Evolutionary conservation across 1,139 yeast species (phyloP).

Genomic region (Geotrichum siamense): DNA sequence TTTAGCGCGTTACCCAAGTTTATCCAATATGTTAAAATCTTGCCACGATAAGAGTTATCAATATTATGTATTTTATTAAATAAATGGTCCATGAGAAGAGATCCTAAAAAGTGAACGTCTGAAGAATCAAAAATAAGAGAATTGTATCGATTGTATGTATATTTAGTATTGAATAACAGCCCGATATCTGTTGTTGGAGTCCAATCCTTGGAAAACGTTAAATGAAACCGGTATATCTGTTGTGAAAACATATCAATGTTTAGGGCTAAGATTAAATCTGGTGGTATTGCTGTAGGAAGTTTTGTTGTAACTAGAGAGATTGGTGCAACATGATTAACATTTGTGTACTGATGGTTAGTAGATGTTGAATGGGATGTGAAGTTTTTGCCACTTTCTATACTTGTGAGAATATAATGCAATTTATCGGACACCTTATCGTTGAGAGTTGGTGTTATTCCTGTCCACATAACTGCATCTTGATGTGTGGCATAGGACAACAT

Average conservation of each 20-base stretch:
- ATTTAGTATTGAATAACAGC: constrained; percentile 41
- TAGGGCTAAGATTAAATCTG: constrained; percentile 32
- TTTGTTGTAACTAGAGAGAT: constrained; percentile 2
- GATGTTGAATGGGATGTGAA: background rate
- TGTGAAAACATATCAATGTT: constrained; percentile 30
- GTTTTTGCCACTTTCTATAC: constrained; percentile 1
- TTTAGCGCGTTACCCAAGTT: constrained; percentile 73
- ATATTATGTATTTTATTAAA: constrained; percentile 34
- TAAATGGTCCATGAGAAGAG: constrained; percentile 63
- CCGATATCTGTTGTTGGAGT: constrained; percentile 63
- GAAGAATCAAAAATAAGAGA: constrained; percentile 61
- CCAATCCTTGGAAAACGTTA: constrained; percentile 46
- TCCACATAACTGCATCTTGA: constrained; percentile 26
- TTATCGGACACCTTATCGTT: constrained; percentile 19
- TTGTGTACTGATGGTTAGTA: constrained; percentile 6
- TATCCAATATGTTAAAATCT: constrained; percentile 75
- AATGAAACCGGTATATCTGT: constrained; percentile 36
- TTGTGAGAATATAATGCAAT: constrained; percentile 12
- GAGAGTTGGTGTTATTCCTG: constrained; percentile 22
- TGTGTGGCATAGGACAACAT: constrained; percentile 27
- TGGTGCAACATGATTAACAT: constrained; percentile 14
- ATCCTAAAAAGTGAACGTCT: constrained; percentile 70
- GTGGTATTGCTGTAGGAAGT: constrained; percentile 24
- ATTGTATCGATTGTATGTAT: constrained; percentile 41
- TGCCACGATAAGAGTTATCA: constrained; percentile 46